Conservation (phyloP, 371 early-diverging fungal species). For the Mucor circinelloides region DNA sequence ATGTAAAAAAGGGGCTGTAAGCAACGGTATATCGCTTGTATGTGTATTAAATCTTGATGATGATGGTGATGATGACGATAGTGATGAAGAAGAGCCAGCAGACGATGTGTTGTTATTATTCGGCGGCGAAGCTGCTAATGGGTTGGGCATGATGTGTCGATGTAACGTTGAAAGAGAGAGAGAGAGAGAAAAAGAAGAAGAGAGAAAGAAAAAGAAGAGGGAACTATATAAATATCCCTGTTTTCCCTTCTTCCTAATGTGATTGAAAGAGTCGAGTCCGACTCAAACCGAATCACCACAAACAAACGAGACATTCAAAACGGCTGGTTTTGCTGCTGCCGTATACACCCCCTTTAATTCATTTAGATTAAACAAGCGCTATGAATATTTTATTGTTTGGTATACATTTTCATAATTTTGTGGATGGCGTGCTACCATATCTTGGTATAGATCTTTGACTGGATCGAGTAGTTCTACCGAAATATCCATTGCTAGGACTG, state of each 20-base stretch:
- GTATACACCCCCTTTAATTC: not conserved
- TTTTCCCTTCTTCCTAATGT: not conserved
- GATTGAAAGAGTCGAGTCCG: not conserved
- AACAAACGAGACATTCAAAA: not conserved
- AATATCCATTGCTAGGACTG: constrained; percentile 12
- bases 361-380: not conserved
- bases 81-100: not conserved
- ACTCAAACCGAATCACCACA: constrained; percentile 2
- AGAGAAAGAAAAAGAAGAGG: not conserved
- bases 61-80: not conserved
- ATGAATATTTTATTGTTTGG: not conserved
- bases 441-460: constrained; percentile 22
- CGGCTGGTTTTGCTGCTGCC: not conserved
- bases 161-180: not conserved
- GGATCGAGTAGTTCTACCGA: constrained; percentile 18
- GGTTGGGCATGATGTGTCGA: not conserved
- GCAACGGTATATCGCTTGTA: constrained; percentile 23
- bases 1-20: constrained; percentile 27
- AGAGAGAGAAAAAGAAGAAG: not conserved
- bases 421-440: constrained; percentile 31
- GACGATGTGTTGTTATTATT: not conserved
- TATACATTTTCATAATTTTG: not conserved
- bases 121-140: not conserved
- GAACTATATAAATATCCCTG: not conserved
- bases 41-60: constrained; percentile 3